Conservation (phyloP, 106 monocot species). For the Dendrobium officinale region DNA sequence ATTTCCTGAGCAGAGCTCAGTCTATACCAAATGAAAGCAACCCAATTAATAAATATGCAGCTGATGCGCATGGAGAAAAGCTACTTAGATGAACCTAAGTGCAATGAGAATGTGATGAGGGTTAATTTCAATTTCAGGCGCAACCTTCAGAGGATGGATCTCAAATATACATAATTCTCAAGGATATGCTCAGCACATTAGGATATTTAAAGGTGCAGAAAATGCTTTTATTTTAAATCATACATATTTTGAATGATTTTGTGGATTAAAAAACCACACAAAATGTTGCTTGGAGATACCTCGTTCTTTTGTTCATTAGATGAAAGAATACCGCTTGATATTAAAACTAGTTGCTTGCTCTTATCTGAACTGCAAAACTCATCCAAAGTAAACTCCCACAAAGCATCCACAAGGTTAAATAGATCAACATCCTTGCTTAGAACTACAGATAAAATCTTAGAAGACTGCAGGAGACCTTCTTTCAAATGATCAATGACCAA, state of each 20-base stretch:
- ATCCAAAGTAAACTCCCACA: slow-evolving; percentile 36
- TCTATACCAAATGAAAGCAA: not conserved
- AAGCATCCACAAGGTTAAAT: slow-evolving; percentile 30
- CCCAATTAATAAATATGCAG: not conserved
- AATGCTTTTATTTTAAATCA: not conserved
- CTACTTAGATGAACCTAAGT: not conserved
- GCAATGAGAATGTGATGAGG: not conserved
- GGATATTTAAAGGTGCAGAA: not conserved
- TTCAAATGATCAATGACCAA: slow-evolving; percentile 42
- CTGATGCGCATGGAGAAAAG: not conserved
- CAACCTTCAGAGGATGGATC: not conserved
- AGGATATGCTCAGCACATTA: not conserved
- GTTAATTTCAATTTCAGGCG: not conserved
- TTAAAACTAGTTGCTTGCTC: slow-evolving; percentile 14
- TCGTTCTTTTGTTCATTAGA: slow-evolving; percentile 16
- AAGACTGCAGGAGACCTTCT: slow-evolving; percentile 30
- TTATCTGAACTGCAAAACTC: slow-evolving; percentile 22
- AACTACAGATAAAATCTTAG: slow-evolving; percentile 27
- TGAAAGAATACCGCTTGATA: slow-evolving; percentile 17
- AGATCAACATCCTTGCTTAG: slow-evolving; percentile 32
- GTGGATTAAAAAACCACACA: not conserved
- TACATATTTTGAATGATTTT: not conserved
- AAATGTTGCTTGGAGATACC: slow-evolving; percentile 37
- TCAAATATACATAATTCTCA: not conserved
- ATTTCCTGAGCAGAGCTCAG: not conserved